Conservation (phyloP, 768 basidiomycete species). For the Boletus speciosus region DNA sequence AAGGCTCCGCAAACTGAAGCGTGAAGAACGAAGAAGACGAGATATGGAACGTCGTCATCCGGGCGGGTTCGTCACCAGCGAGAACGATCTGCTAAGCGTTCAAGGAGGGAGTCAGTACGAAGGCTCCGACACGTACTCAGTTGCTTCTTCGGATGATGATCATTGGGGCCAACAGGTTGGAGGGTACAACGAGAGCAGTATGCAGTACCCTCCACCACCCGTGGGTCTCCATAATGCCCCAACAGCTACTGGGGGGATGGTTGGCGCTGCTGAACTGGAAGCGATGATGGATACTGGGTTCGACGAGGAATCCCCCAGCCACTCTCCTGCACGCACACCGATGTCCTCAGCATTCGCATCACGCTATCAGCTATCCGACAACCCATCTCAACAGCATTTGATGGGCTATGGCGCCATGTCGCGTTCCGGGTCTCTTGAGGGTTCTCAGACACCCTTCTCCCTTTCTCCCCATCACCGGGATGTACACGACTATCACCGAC, state of each 20-base stretch:
- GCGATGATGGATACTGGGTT: constrained; percentile 93
- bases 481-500: constrained; percentile 38
- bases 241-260: constrained; percentile 26
- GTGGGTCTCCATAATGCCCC: constrained; percentile 56
- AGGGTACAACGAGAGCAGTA: constrained; percentile 84
- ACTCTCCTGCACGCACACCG: constrained; percentile 41
- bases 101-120: constrained; percentile 65
- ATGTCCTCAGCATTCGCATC: constrained; percentile 36
- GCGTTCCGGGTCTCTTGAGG: constrained; percentile 41
- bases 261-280: constrained; percentile 77
- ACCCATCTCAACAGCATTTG: constrained; percentile 33
- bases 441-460: constrained; percentile 23
- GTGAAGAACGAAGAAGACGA: constrained; percentile 76
- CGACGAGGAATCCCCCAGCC: constrained; percentile 54
- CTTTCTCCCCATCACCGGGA: constrained; percentile 22
- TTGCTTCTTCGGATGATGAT: constrained; percentile 88
- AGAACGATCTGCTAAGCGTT: constrained; percentile 61
- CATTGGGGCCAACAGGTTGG: constrained; percentile 96
- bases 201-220: constrained; percentile 81
- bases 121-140: constrained; percentile 75
- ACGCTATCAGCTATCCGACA: constrained; percentile 66
- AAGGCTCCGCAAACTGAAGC: constrained; percentile 81
- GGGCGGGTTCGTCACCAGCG: constrained; percentile 58
- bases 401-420: constrained; percentile 54
- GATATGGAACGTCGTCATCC: constrained; percentile 82